Percentiles rank a stretch among this genome's conserved stretches.
Evolutionary conservation across 768 basidiomycete species (phyloP).

Genomic region (Tulasnella sp.): DNA sequence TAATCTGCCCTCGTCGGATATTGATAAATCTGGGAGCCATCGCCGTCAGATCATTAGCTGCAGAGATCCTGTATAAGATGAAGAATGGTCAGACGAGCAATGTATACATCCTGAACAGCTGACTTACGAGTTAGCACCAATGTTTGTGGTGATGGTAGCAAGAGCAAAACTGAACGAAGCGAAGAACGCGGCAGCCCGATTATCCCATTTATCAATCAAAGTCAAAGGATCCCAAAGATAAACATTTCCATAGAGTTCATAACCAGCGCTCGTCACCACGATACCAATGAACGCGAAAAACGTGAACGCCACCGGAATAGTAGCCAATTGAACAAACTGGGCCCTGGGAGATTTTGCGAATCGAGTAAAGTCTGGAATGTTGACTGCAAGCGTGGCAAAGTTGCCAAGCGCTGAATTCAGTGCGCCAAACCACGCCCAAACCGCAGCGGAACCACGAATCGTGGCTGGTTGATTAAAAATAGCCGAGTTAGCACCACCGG

Average conservation of each 20-base stretch:
- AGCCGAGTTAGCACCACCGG: constrained; percentile 35
- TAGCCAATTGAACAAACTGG: constrained; percentile 58
- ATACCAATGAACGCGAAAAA: constrained; percentile 68
- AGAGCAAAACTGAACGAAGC: constrained; percentile 59
- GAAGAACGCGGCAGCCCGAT: constrained; percentile 77
- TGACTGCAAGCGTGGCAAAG: constrained; percentile 35
- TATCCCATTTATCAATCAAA: constrained; percentile 35
- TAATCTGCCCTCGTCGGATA: constrained; percentile 61
- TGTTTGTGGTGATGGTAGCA: constrained; percentile 53
- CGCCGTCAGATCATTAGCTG: constrained; percentile 80
- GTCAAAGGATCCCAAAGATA: constrained; percentile 52
- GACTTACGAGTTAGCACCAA: constrained; percentile 78
- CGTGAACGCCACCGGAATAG: constrained; percentile 69
- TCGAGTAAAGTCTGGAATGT: constrained; percentile 82
- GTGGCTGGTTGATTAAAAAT: constrained; percentile 41
- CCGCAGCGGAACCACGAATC: constrained; percentile 40
- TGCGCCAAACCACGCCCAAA: constrained; percentile 70
- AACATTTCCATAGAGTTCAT: constrained; percentile 48
- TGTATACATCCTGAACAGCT: too few relatives aligned
- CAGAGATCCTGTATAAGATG: too few relatives aligned
- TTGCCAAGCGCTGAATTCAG: constrained; percentile 66
- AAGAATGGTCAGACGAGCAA: too few relatives aligned
- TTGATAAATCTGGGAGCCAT: constrained; percentile 56
- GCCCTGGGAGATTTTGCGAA: constrained; percentile 43
- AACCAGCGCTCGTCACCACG: constrained; percentile 64